Conservation (phyloP, 1,284 basidiomycete species). For the Afroboletus lepidellus region DNA sequence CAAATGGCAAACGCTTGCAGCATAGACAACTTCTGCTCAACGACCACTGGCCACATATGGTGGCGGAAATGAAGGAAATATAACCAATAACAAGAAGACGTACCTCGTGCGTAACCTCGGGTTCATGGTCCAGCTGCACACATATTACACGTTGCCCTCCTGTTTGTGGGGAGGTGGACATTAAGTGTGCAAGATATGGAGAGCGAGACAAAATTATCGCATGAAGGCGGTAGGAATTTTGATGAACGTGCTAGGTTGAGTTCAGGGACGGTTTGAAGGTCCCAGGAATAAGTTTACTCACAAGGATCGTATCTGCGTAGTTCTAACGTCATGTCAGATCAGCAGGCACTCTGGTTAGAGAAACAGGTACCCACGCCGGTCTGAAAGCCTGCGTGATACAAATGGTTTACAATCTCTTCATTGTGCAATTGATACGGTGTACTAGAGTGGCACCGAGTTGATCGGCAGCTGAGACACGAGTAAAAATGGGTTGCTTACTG, state of each 20-base stretch:
- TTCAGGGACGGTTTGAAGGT: slow-evolving; percentile 16
- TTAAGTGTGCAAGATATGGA: slow-evolving; percentile 80
- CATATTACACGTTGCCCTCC: slow-evolving; percentile 66
- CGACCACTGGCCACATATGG: slow-evolving; percentile 23
- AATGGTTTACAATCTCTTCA: slow-evolving; percentile 69
- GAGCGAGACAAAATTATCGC: slow-evolving; percentile 83
- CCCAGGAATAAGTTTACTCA: slow-evolving; percentile 38
- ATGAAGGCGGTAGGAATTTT: slow-evolving; percentile 73
- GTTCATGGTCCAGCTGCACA: slow-evolving; percentile 72
- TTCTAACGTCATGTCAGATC: slow-evolving; percentile 47
- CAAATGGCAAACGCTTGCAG: slow-evolving; percentile 21
- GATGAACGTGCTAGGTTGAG: slow-evolving; percentile 64
- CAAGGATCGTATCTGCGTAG: slow-evolving; percentile 76
- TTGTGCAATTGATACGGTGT: slow-evolving; percentile 58
- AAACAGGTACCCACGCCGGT: slow-evolving; percentile 58
- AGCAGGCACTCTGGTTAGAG: slow-evolving; percentile 4
- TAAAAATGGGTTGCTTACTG: slow-evolving; percentile 39
- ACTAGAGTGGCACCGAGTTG: slow-evolving; percentile 29
- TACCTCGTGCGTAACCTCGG: slow-evolving; percentile 81
- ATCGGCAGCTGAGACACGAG: slow-evolving; percentile 9
- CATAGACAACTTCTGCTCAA: slow-evolving; percentile 21
- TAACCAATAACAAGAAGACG: slow-evolving; percentile 31
- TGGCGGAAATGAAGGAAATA: slow-evolving; percentile 29
- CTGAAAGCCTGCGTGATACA: slow-evolving; percentile 77
- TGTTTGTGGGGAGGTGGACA: slow-evolving; percentile 69